phyloP scores from a whole-genome alignment of 2,329 filamentous ascomycete species.

The Fusarium hostae region DNA sequence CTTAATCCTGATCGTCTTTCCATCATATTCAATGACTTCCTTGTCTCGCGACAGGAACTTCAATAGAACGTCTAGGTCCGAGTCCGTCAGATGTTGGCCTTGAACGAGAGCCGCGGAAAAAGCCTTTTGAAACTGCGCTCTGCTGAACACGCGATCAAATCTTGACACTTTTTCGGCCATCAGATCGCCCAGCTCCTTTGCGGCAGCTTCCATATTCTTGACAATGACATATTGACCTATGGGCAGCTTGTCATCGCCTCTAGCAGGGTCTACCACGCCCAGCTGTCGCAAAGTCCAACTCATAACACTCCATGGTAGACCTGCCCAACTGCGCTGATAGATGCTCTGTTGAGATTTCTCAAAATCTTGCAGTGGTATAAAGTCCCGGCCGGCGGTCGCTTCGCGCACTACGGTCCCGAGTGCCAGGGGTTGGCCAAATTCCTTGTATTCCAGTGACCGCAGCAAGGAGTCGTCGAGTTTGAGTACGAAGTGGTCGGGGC shows the following conservation, averaged over 20 bases:
- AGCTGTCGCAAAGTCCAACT: constrained; percentile 80
- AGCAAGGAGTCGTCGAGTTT: constrained; percentile 72
- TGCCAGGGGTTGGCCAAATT: constrained; percentile 84
- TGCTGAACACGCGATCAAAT: constrained; percentile 76
- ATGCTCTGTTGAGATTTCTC: constrained; percentile 73
- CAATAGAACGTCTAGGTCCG: constrained; percentile 76
- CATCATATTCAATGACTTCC: constrained; percentile 67
- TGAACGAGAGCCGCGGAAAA: constrained; percentile 65
- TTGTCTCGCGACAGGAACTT: constrained; percentile 77
- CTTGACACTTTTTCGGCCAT: constrained; percentile 57
- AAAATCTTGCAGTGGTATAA: constrained; percentile 79
- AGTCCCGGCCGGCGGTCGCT: constrained; percentile 73
- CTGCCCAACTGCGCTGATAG: constrained; percentile 75
- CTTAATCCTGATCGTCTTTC: constrained; percentile 79
- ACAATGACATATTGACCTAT: constrained; percentile 74
- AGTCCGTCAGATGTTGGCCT: constrained; percentile 64
- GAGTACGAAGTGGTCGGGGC: constrained; percentile 62
- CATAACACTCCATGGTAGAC: constrained; percentile 75
- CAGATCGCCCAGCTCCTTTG: constrained; percentile 63
- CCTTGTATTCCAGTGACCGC: constrained; percentile 76
- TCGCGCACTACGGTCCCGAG: constrained; percentile 82
- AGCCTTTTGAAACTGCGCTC: constrained; percentile 69
- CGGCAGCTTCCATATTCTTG: constrained; percentile 69
- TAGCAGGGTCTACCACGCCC: constrained; percentile 65
- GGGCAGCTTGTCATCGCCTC: constrained; percentile 65